These are phyloP conservation scores for Talaromyces stipitatus DNA, from an alignment of 495 filamentous ascomycete genomes.

Conservation along the genomic window DNA sequence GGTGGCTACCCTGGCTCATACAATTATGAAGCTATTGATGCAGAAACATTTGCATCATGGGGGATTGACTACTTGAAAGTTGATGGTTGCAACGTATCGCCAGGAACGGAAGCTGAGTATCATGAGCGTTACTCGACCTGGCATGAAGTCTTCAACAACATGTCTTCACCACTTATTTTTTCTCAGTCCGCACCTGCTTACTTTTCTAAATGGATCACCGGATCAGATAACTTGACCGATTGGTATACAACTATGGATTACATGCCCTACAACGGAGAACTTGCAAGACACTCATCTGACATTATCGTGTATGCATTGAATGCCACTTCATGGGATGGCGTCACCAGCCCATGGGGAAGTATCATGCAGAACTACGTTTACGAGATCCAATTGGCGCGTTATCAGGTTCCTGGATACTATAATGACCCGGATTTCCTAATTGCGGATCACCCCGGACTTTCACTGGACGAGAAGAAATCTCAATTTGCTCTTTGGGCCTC, in stretches of 20 bases:
- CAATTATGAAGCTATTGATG: constrained; percentile 27
- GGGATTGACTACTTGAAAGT: constrained; percentile 37
- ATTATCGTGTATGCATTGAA: constrained; percentile 24
- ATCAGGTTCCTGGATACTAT: constrained; percentile 34
- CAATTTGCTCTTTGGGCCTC: constrained; percentile 37
- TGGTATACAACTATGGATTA: constrained; percentile 36
- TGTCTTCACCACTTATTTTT: constrained; percentile 31
- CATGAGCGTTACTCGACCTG: constrained; percentile 22
- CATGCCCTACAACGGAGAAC: constrained; percentile 27
- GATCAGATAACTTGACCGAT: constrained; percentile 21
- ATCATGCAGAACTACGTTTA: constrained; percentile 35
- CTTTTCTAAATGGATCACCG: constrained; percentile 15
- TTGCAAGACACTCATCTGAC: constrained; percentile 36
- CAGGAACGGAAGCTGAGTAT: constrained; percentile 24
- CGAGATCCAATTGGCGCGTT: constrained; percentile 28
- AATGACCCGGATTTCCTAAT: constrained; percentile 40
- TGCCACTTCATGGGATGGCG: constrained; percentile 5
- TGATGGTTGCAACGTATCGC: constrained; percentile 31
- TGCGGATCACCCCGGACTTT: constrained; percentile 28
- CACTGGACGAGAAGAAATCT: constrained; percentile 26
- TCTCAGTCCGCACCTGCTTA: constrained; percentile 36
- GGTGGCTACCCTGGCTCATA: constrained; percentile 33
- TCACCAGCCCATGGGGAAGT: constrained; percentile 30
- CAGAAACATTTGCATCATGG: constrained; percentile 30
- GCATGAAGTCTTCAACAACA: constrained; percentile 23